Evolutionary conservation across 306 rosid species (phyloP), one percentile per base, ranked within the genome.

Genomic region (Pyrus betulifolia): DNA sequence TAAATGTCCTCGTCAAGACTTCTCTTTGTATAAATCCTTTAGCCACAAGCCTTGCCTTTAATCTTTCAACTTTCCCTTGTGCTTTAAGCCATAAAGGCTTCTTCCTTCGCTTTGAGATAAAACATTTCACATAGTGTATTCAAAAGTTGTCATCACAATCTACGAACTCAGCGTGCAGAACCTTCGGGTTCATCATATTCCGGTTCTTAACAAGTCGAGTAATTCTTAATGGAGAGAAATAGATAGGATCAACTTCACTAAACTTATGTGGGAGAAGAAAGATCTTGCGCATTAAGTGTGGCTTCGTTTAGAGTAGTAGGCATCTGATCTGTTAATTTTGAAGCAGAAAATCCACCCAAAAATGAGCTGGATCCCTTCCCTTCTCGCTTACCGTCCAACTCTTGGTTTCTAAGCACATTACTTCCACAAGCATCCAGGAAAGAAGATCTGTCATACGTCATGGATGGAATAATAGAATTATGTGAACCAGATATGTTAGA

Each of bases 171-270:
- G 69, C 78, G 67, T 78, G 88, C 79, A 94, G 84, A 78, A 77
- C 84, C 74, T 74, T 85, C 55, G 76, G 88, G 79, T 79, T 79
- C 67, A 74, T 79, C 66, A 35, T 66, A 77, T 73, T 70, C 73
- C 78, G 86, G 77, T 70, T 80, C 88, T 74, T 89, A 72, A 83
- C 72, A 76, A 90, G 80, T 80, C 86, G 85, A 74, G 98, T 90
- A 71, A 95, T 86, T 84, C 98, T 96, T 82, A 89, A 63, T 60
- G 96, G 93, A 76, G 98, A 90, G 75, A 92, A 89, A 78, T 87
- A 88, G 73, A 92, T 83, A 62, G 79, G 82, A 82, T 92, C 93
- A 44, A 84, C 92, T 81, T 74, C 92, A 68, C 64, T 78, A 78
- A 85, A 77, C 88, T 82, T 84, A 78, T 75, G 79, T 42, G 82